Evolutionary conservation across 2,329 filamentous ascomycete genomes (phyloP).

Genomic region (Neofusicoccum sp.): DNA sequence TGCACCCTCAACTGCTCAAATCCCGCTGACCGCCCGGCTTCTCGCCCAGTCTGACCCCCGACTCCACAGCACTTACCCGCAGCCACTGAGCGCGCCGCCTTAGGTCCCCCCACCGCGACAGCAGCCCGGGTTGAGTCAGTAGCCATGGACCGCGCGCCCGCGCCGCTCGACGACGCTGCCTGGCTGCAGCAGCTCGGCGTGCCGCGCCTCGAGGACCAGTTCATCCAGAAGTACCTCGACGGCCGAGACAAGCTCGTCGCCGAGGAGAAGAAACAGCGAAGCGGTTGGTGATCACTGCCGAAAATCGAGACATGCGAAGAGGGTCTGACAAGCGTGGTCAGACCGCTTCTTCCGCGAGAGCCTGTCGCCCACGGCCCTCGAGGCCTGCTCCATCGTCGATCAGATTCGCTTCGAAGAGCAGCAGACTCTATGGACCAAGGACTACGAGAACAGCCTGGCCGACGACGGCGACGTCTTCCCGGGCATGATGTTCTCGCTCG

Average conservation of each 20-base stretch:
- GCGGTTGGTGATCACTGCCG: constrained; percentile 58
- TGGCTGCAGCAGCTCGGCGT: constrained; percentile 47
- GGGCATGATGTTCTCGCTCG: constrained; percentile 91
- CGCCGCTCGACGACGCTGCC: constrained; percentile 34
- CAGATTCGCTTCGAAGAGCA: constrained; percentile 79
- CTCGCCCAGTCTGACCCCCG: not conserved
- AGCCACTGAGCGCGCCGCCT: constrained; percentile 14
- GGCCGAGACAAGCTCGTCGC: constrained; percentile 75
- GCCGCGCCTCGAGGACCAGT: constrained; percentile 62
- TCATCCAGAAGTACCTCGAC: constrained; percentile 79
- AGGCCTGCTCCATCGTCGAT: constrained; percentile 78
- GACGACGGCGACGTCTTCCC: constrained; percentile 71
- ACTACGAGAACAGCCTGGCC: constrained; percentile 70
- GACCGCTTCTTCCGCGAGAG: constrained; percentile 72
- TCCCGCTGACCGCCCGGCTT: constrained; percentile 16
- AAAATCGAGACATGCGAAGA: constrained; percentile 8
- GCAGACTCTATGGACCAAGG: constrained; percentile 72
- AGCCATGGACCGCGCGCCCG: constrained; percentile 17
- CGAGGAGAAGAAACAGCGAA: constrained; percentile 80
- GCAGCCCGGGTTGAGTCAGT: constrained; percentile 2
- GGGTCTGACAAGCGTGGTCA: constrained; percentile 40
- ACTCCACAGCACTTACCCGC: constrained; percentile 10
- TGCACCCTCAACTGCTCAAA: constrained; percentile 18
- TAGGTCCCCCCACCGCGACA: constrained; percentile 1
- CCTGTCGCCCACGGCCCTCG: constrained; percentile 76